These are phyloP conservation scores for Fragaria ananassa DNA, from an alignment of 306 rosid genomes.

Conservation along the genomic window DNA sequence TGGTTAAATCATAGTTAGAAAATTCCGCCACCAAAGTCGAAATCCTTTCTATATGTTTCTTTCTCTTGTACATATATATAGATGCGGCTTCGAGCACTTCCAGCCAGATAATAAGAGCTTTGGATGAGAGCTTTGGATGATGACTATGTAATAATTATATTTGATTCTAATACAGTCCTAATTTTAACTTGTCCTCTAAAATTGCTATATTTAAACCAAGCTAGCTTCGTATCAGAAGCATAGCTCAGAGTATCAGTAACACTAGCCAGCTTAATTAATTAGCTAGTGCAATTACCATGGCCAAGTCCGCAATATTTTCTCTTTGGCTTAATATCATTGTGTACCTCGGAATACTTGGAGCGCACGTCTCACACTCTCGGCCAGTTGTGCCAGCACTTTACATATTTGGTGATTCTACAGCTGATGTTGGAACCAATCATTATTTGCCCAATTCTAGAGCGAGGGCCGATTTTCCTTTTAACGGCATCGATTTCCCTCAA, in stretches of 20 bases:
- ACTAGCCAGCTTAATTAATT: not conserved
- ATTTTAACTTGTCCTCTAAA: not conserved
- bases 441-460: not conserved
- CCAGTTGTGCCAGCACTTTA: slow-evolving; percentile 2
- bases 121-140: not conserved
- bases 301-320: not conserved
- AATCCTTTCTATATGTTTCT: not conserved
- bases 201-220: not conserved
- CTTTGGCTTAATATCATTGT: not conserved
- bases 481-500: slow-evolving; percentile 27
- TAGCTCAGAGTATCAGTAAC: not conserved
- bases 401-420: slow-evolving; percentile 30
- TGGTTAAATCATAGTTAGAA: not conserved
- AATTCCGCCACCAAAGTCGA: not conserved
- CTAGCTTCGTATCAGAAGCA: not conserved
- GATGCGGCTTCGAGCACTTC: not conserved
- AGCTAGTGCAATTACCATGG: not conserved
- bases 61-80: not conserved
- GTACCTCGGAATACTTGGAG: not conserved
- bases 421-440: slow-evolving; percentile 25
- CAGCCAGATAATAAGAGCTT: not conserved
- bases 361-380: not conserved
- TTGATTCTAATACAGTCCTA: not conserved
- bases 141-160: not conserved
- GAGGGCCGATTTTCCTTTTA: slow-evolving; percentile 1